Conservation (phyloP, 1,139 yeast species). For the Debaryomyces nepalensis region DNA sequence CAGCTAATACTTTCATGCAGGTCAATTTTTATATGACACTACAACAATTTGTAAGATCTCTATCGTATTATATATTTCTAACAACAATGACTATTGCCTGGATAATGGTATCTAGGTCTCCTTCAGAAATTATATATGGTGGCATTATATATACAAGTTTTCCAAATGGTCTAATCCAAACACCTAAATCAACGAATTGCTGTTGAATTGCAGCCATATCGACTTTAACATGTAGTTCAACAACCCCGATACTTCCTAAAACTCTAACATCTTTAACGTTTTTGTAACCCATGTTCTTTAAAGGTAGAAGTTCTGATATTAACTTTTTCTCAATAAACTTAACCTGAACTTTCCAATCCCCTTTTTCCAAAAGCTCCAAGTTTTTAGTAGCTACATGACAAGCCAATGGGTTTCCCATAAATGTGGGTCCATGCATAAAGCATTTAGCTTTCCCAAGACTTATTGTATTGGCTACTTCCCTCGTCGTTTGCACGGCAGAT, state of each 20-base stretch:
- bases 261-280: constrained; percentile 15
- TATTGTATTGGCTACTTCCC: constrained; percentile 21
- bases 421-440: constrained; percentile 38
- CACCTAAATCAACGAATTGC: constrained; percentile 23
- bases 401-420: constrained; percentile 38
- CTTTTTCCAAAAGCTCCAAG: constrained; percentile 20
- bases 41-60: neutral
- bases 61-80: neutral
- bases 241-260: constrained; percentile 29
- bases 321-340: constrained; percentile 12
- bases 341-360: constrained; percentile 14
- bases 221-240: constrained; percentile 25
- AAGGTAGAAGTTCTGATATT: constrained; percentile 12
- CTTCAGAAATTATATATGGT: constrained; percentile 25
- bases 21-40: neutral
- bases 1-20: neutral
- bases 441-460: constrained; percentile 14
- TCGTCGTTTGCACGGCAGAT: constrained; percentile 23
- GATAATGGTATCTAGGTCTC: constrained; percentile 18
- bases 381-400: constrained; percentile 35
- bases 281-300: constrained; percentile 1
- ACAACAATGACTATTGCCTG: constrained; percentile 12
- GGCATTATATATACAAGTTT: constrained; percentile 30
- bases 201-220: constrained; percentile 24
- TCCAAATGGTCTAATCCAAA: constrained; percentile 29